These are phyloP conservation scores for Globisporangium spinosum DNA, from an alignment of 352 stramenopile genomes.

Conservation along the genomic window DNA sequence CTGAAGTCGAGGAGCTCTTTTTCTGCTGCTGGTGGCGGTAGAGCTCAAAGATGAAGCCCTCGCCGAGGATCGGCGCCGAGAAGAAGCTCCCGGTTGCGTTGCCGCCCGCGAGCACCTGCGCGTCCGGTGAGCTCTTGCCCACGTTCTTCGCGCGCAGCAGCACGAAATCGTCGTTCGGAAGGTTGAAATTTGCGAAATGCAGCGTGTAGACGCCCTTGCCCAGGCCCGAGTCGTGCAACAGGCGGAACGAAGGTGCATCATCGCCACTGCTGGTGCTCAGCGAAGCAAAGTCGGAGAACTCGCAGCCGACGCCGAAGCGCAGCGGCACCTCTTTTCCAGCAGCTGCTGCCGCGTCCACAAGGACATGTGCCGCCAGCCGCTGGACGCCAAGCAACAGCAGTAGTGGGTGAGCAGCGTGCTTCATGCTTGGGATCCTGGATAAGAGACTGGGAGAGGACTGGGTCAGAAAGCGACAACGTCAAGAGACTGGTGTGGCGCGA, in stretches of 20 bases:
- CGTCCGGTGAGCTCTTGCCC: slow-evolving; percentile 13
- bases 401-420: neutral
- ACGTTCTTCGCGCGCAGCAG: slow-evolving; percentile 33
- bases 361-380: neutral
- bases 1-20: neutral
- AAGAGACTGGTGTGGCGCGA: neutral
- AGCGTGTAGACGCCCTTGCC: slow-evolving; percentile 56
- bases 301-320: slow-evolving; percentile 42
- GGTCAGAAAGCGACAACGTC: neutral
- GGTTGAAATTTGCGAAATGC: slow-evolving; percentile 49
- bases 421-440: neutral
- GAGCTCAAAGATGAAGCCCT: slow-evolving; percentile 47
- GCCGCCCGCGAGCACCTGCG: slow-evolving; percentile 33
- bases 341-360: neutral
- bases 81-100: slow-evolving; percentile 59
- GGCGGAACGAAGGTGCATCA: slow-evolving; percentile 33
- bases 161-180: slow-evolving; percentile 47
- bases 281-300: slow-evolving; percentile 48
- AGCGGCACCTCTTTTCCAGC: slow-evolving; percentile 22
- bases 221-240: slow-evolving; percentile 43
- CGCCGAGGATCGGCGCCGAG: slow-evolving; percentile 38
- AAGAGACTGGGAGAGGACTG: neutral
- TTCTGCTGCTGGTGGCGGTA: slow-evolving; percentile 20
- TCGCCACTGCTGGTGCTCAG: slow-evolving; percentile 19
- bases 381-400: neutral